A percentile compares a stretch with the other conserved stretches of the same genome.
phyloP scores from a whole-genome alignment of 352 stramenopile genomes.

The Phytophthora sansomeana region DNA sequence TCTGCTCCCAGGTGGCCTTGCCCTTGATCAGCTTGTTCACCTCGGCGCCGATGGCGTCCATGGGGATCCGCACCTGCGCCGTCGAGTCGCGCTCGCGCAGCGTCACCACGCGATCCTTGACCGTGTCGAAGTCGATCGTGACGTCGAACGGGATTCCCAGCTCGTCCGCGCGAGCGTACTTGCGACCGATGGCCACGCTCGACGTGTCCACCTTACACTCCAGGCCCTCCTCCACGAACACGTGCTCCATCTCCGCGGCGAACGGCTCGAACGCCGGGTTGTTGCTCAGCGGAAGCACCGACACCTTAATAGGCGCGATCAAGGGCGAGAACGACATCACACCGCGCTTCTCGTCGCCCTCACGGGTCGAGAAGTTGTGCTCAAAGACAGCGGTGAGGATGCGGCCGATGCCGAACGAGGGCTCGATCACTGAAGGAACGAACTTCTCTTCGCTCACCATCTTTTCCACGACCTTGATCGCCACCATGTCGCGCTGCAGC shows the following conservation, averaged over 20 bases:
- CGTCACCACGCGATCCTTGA: conserved; percentile 94
- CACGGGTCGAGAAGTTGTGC: conserved; percentile 97
- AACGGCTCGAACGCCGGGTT: conserved; percentile 89
- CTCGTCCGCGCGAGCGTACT: conserved; percentile 98
- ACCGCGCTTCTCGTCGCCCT: conserved; percentile 97
- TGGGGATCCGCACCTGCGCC: conserved; percentile 95
- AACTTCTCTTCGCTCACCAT: conserved; percentile 98
- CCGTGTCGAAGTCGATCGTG: conserved; percentile 98
- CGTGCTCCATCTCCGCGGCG: conserved; percentile 76
- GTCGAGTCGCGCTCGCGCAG: conserved; percentile 98
- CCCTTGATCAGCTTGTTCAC: conserved; percentile 92
- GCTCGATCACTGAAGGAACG: conserved; percentile 99
- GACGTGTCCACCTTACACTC: conserved; percentile 96
- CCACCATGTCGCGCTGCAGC: conserved; percentile 96
- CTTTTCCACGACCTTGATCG: conserved; percentile 95
- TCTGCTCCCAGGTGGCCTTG: conserved; percentile 82
- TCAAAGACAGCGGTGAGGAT: conserved; percentile 98
- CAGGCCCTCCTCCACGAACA: conserved; percentile 69
- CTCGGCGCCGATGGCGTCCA: conserved; percentile 79
- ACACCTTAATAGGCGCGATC: conserved; percentile 99
- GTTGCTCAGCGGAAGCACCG: conserved; percentile 94
- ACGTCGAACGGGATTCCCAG: conserved; percentile 98
- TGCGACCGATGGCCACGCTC: conserved; percentile 95
- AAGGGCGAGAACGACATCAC: conserved; percentile 98
- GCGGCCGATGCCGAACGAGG: conserved; percentile 98